These are phyloP conservation scores for Aspergillus ostianus DNA, from an alignment of 495 filamentous ascomycete genomes.

Conservation along the genomic window DNA sequence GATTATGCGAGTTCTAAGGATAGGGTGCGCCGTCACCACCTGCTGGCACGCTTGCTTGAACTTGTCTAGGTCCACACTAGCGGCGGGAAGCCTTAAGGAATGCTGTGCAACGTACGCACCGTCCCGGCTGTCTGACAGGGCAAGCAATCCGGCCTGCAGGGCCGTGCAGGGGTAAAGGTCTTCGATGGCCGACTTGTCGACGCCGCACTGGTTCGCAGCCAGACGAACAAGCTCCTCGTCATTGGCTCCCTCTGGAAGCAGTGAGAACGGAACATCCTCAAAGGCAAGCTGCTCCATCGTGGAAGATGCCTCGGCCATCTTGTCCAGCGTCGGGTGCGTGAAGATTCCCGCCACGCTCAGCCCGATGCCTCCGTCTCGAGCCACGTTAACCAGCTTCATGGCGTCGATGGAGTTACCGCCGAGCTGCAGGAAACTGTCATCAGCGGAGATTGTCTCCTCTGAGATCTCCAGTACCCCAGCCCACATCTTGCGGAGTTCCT, in stretches of 20 bases:
- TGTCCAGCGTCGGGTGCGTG: conserved; percentile 30
- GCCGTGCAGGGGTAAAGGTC: conserved; percentile 49
- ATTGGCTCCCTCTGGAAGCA: neutral
- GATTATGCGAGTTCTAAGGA: conserved; percentile 46
- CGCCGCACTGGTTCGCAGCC: conserved; percentile 11
- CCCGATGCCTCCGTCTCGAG: conserved; percentile 19
- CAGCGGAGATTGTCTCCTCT: conserved; percentile 27
- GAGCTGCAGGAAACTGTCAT: conserved; percentile 53
- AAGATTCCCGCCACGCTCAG: conserved; percentile 40
- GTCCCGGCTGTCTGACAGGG: conserved; percentile 34
- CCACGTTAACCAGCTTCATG: conserved; percentile 35
- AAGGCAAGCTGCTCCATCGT: neutral
- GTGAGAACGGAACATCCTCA: conserved; percentile 10
- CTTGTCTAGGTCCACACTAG: conserved; percentile 24
- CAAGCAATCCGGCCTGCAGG: conserved; percentile 58
- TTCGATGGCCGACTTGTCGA: conserved; percentile 8
- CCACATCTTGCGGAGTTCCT: conserved; percentile 34
- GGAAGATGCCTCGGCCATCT: conserved; percentile 27
- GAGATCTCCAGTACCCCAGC: conserved; percentile 32
- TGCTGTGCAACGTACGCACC: conserved; percentile 35
- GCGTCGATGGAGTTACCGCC: conserved; percentile 55
- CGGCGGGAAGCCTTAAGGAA: conserved; percentile 24
- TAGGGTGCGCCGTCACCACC: conserved; percentile 27
- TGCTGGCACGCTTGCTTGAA: conserved; percentile 41
- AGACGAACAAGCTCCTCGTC: conserved; percentile 2